Conservation (phyloP, 2,329 filamentous ascomycete species). For the Beauveria australis region DNA sequence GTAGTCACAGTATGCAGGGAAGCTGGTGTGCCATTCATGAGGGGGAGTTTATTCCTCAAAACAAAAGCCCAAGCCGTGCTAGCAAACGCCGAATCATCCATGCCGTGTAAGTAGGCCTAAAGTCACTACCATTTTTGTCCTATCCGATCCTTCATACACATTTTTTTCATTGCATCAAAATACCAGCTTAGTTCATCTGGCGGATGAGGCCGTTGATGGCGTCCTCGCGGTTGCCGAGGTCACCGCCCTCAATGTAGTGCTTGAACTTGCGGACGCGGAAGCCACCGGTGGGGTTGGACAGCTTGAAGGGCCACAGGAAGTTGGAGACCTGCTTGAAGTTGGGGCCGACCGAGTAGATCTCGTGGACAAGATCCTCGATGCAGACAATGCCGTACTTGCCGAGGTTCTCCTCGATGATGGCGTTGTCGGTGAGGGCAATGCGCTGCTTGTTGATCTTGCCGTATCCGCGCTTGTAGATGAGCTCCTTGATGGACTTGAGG, state of each 20-base stretch:
- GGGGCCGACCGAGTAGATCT: constrained; percentile 97
- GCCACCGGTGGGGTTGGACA: constrained; percentile 94
- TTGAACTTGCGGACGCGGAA: constrained; percentile 98
- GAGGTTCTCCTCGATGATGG: constrained; percentile 92
- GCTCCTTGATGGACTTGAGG: constrained; percentile 97
- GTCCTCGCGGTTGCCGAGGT: constrained; percentile 97
- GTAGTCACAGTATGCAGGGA: constrained; percentile 19
- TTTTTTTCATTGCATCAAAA: constrained; percentile 22
- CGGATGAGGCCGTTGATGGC: constrained; percentile 93
- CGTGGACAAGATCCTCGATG: constrained; percentile 98
- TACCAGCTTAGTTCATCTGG: constrained; percentile 82
- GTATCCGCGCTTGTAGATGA: constrained; percentile 99
- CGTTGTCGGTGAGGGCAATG: constrained; percentile 91
- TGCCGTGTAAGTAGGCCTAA: constrained; percentile 7
- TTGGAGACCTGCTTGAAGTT: constrained; percentile 99
- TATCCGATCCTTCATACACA: constrained; percentile 19
- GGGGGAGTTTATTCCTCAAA: constrained; percentile 27
- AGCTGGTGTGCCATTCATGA: constrained; percentile 34
- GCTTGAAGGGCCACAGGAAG: constrained; percentile 99
- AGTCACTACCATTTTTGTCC: constrained; percentile 8
- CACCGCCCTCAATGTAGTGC: constrained; percentile 98
- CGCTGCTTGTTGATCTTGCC: constrained; percentile 99
- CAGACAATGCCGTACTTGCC: constrained; percentile 99
- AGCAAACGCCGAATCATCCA: constrained; percentile 30
- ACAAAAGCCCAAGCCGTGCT: constrained; percentile 27